These are phyloP conservation scores for Epichloe scottii DNA, from an alignment of 2,329 filamentous ascomycete genomes.

Conservation along the genomic window DNA sequence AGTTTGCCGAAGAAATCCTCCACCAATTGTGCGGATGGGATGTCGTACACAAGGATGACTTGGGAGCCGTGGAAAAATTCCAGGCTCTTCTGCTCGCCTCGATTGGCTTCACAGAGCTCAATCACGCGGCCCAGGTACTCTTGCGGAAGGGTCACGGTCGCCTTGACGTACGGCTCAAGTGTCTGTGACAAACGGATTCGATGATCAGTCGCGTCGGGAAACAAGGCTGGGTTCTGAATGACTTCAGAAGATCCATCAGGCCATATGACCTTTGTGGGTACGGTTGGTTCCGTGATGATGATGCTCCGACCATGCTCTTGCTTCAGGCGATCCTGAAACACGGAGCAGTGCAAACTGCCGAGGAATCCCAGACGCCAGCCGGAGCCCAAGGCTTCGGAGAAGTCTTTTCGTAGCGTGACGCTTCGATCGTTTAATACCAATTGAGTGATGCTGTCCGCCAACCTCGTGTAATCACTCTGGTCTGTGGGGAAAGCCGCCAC, in stretches of 20 bases:
- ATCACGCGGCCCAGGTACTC: constrained; percentile 92
- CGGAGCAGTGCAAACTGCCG: constrained; percentile 96
- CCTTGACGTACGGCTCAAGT: constrained; percentile 48
- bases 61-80: constrained; percentile 88
- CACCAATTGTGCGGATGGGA: constrained; percentile 80
- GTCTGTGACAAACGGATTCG: constrained; percentile 31
- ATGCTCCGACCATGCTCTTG: constrained; percentile 92
- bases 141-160: constrained; percentile 82
- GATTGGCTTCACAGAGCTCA: constrained; percentile 81
- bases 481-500: constrained; percentile 94
- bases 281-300: constrained; percentile 92
- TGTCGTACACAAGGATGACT: constrained; percentile 85
- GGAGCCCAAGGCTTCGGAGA: constrained; percentile 82
- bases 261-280: constrained; percentile 79
- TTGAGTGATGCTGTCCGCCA: constrained; percentile 90
- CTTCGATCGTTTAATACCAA: constrained; percentile 90
- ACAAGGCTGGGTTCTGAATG: constrained; percentile 76
- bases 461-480: constrained; percentile 69
- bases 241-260: constrained; percentile 64
- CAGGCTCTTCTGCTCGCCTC: constrained; percentile 75
- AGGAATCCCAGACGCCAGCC: constrained; percentile 92
- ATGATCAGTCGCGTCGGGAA: constrained; percentile 55
- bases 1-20: constrained; percentile 97
- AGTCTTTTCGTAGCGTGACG: constrained; percentile 87
- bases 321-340: constrained; percentile 88